Evolutionary conservation across 805 yeast species (phyloP).

Genomic region (Hanseniaspora thailandica): DNA sequence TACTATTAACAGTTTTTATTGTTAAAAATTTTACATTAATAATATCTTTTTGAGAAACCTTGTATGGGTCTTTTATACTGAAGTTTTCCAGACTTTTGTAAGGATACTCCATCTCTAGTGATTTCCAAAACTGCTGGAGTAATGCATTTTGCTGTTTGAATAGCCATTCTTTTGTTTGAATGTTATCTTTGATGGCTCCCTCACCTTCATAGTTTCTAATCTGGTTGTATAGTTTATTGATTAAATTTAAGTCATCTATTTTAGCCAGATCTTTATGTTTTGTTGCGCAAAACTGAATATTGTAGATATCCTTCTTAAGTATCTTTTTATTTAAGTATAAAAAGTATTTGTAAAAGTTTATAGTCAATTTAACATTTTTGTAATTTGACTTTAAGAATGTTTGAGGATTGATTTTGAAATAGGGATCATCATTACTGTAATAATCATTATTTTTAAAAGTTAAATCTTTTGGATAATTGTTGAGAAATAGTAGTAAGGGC

Average conservation of each 20-base stretch:
- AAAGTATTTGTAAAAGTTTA: constrained; percentile 2
- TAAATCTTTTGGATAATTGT: not conserved
- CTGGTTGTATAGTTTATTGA: not conserved
- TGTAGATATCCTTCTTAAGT: not conserved
- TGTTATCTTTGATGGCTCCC: not conserved
- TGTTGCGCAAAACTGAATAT: not conserved
- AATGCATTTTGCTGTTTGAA: not conserved
- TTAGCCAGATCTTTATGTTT: not conserved
- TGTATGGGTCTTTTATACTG: not conserved
- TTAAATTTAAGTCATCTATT: not conserved
- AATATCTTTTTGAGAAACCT: not conserved
- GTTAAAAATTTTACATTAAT: not conserved
- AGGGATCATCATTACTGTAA: not conserved
- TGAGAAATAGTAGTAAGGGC: not conserved
- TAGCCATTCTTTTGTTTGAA: not conserved
- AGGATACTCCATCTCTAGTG: constrained; percentile 4
- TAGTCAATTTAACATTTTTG: constrained; percentile 3
- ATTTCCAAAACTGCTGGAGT: constrained; percentile 1
- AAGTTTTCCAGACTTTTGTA: not conserved
- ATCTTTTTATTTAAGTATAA: constrained; percentile 2
- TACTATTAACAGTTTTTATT: not conserved
- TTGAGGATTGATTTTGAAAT: not conserved
- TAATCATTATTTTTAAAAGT: not conserved
- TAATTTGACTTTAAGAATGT: not conserved
- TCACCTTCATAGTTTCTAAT: not conserved